These are phyloP conservation scores for Penicillium olsonii DNA, from an alignment of 2,329 filamentous ascomycete species.

Conservation along the genomic window DNA sequence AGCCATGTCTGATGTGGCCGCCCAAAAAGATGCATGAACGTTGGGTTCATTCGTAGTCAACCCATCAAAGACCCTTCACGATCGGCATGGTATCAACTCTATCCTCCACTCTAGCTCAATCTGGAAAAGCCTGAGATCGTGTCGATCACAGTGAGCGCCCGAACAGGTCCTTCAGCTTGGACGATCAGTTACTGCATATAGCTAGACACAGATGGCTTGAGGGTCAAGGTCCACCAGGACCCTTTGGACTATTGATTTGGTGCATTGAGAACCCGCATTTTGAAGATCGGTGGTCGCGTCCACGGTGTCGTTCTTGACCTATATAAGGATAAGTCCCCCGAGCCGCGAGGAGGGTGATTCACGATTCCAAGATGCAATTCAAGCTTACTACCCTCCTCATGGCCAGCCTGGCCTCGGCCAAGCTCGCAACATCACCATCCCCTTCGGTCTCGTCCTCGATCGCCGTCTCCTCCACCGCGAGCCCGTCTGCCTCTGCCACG, in stretches of 20 bases:
- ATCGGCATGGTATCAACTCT: neutral
- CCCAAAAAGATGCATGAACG: too few species aligned
- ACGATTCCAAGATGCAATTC: neutral
- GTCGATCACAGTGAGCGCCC: neutral
- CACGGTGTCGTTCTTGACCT: neutral
- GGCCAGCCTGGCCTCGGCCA: neutral
- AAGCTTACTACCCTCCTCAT: neutral
- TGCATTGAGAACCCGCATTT: neutral
- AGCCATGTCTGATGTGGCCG: too few species aligned
- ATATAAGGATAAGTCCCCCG: neutral
- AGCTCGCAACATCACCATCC: neutral
- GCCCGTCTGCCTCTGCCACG: neutral
- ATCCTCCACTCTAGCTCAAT: neutral
- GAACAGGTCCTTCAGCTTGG: neutral
- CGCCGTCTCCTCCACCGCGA: neutral
- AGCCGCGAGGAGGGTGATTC: neutral
- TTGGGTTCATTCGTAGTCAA: too few species aligned
- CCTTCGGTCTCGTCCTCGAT: neutral
- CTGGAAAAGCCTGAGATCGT: neutral
- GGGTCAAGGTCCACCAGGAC: neutral
- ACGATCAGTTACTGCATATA: neutral
- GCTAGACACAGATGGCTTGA: neutral
- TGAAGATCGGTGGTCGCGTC: neutral
- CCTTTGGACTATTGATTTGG: neutral
- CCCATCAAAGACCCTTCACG: neutral